Percentiles rank a stretch among this genome's conserved stretches.
Conservation (phyloP, 2,329 filamentous ascomycete species). For the Didymosphaeria variabile region DNA sequence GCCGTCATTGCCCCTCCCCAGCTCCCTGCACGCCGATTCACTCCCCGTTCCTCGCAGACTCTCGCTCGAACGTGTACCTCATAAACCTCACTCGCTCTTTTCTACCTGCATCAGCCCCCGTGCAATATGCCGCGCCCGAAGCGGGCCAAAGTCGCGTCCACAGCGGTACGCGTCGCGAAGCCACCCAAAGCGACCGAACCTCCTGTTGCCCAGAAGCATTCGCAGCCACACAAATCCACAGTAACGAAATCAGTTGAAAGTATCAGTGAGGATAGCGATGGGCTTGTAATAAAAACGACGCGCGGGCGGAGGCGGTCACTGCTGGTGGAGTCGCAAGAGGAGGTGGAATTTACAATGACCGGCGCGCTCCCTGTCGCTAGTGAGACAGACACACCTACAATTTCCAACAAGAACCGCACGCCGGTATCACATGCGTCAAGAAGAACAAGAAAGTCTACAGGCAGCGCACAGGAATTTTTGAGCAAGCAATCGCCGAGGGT, state of each 20-base stretch:
- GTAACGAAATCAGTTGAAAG: constrained; percentile 26
- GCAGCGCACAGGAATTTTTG: constrained; percentile 29
- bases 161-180: constrained; percentile 40
- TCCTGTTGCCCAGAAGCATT: constrained; percentile 33
- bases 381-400: constrained; percentile 7
- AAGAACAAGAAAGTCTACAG: constrained; percentile 26
- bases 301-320: constrained; percentile 31
- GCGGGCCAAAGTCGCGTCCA: constrained; percentile 47
- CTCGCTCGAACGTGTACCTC: constrained; percentile 19
- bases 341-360: constrained; percentile 46
- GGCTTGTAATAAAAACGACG: constrained; percentile 43
- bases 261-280: constrained; percentile 50
- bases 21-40: constrained; percentile 7
- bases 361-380: constrained; percentile 42
- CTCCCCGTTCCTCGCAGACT: constrained; percentile 13
- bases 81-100: constrained; percentile 6
- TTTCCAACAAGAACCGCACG: constrained; percentile 27
- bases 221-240: constrained; percentile 28
- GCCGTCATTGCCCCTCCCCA: background rate
- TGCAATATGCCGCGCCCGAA: constrained; percentile 49
- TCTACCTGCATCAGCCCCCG: constrained; percentile 6
- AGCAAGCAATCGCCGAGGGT: constrained; percentile 23
- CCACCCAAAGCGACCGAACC: constrained; percentile 24
- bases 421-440: constrained; percentile 32
- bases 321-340: constrained; percentile 29